Base-by-base conservation (phyloP, 164 flowering plant species). In the Vitis rupestris region DNA sequence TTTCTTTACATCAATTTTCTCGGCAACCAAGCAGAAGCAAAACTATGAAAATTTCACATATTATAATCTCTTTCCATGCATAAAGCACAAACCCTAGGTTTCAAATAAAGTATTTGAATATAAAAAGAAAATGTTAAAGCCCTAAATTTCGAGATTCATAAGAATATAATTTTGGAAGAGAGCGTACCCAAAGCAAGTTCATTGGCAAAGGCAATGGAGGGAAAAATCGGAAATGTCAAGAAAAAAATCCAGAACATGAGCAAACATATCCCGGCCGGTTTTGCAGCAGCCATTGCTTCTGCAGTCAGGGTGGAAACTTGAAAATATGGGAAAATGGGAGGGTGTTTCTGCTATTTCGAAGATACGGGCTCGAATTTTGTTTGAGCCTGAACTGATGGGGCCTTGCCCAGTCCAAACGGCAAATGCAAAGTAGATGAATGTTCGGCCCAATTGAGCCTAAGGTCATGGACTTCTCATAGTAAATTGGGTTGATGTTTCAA, bases 181-280 rank as follows among this genome's bases (percentile, higher is more conserved):
- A 65, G 9, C 51, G 50, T 78, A 82, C 85, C 78, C 16, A 80
- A 47, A 17, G 70, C 71, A 15, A 8, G 68, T 37, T 76, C 77
- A 30, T 51, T 44, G 53, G 76, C 69, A 13, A 74, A 61, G 50
- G 62, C 71, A 13, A 56, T 1, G 30, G 65, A 44, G 29, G 30
- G 49, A 49, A 17, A 59, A 44, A 11, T 48, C 7, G 67, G 70
- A 47, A 69, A 53, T 8, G 60, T 10, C 51, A 72, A 19, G 23
- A 78, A 27, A 63, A 74, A 53, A 67, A 79, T 14, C 51, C 61
- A 64, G 61, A 67, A 48, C 31, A 58, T n/a, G 55, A n/a, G 50
- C 60, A 31, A 61, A 58, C 59, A 66, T 58, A 71, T 54, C 70
- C 74, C 72, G 10, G 14, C n/a, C 47, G 44, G 57, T 4, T 53